These are phyloP conservation scores for Vigna nakashimae DNA, from an alignment of 306 rosid genomes.

Conservation along the genomic window DNA sequence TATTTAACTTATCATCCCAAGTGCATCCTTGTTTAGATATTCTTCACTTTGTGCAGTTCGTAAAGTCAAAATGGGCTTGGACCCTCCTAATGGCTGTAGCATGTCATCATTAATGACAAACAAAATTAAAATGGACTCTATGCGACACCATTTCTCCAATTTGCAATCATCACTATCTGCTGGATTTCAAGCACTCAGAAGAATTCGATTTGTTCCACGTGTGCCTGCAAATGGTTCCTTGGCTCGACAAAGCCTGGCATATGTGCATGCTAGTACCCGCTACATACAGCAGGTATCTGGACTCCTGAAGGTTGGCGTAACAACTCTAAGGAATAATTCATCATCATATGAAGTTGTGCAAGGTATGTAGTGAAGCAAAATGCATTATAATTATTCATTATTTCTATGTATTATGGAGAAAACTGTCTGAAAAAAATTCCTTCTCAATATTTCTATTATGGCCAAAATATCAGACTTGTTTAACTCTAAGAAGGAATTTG, in stretches of 20 bases:
- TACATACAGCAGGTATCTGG: slow-evolving; percentile 94
- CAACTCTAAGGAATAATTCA: slow-evolving; percentile 81
- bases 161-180: slow-evolving; percentile 75
- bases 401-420: not conserved
- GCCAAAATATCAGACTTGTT: slow-evolving; percentile 12
- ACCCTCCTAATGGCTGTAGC: slow-evolving; percentile 91
- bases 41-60: slow-evolving; percentile 71
- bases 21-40: slow-evolving; percentile 31
- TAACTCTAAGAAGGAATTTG: slow-evolving; percentile 12
- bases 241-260: slow-evolving; percentile 86
- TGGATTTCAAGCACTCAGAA: slow-evolving; percentile 85
- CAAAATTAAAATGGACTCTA: slow-evolving; percentile 63
- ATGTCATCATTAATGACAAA: slow-evolving; percentile 67
- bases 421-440: not conserved
- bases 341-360: slow-evolving; percentile 88
- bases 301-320: slow-evolving; percentile 84
- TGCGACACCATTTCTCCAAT: slow-evolving; percentile 61
- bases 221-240: slow-evolving; percentile 82
- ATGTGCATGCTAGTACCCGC: slow-evolving; percentile 89
- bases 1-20: slow-evolving; percentile 36
- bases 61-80: slow-evolving; percentile 82
- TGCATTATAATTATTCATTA: slow-evolving; percentile 23
- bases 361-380: slow-evolving; percentile 60
- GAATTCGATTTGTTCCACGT: slow-evolving; percentile 67
- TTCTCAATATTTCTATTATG: slow-evolving; percentile 20